These are phyloP conservation scores for Leccinum boreale DNA, from an alignment of 768 basidiomycete genomes.

Conservation along the genomic window DNA sequence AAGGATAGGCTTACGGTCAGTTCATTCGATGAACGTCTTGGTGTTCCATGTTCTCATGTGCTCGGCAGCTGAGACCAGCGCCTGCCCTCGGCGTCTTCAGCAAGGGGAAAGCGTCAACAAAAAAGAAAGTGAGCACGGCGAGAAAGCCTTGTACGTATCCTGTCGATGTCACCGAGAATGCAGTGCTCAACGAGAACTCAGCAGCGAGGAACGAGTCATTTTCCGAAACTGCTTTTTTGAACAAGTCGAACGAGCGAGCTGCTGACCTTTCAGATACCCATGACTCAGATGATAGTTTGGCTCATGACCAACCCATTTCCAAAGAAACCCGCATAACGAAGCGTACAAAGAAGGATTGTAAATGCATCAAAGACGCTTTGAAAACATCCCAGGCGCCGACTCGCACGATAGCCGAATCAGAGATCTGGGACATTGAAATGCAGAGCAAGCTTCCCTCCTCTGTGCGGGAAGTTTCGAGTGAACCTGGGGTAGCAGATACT, in stretches of 20 bases:
- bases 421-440: constrained; percentile 56
- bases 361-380: not conserved
- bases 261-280: constrained; percentile 5
- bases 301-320: constrained; percentile 13
- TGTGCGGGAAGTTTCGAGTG: constrained; percentile 12
- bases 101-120: constrained; percentile 35
- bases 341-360: not conserved
- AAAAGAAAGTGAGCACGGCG: constrained; percentile 15
- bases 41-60: not conserved
- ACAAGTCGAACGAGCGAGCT: constrained; percentile 19
- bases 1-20: constrained; percentile 36
- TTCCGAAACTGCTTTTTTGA: constrained; percentile 48
- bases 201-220: constrained; percentile 31
- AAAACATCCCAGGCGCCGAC: not conserved
- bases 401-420: constrained; percentile 32
- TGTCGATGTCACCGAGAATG: not conserved
- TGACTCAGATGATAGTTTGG: constrained; percentile 5
- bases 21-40: not conserved
- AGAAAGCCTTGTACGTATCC: constrained; percentile 15
- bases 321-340: constrained; percentile 8
- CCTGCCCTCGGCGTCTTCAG: constrained; percentile 34
- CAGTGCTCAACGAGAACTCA: constrained; percentile 1
- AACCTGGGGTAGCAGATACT: constrained; percentile 10
- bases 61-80: constrained; percentile 28
- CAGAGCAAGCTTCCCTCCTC: constrained; percentile 30